Conservation (phyloP, 192 early-diverging fungal genomes). For the Cetraspora pellucida region DNA sequence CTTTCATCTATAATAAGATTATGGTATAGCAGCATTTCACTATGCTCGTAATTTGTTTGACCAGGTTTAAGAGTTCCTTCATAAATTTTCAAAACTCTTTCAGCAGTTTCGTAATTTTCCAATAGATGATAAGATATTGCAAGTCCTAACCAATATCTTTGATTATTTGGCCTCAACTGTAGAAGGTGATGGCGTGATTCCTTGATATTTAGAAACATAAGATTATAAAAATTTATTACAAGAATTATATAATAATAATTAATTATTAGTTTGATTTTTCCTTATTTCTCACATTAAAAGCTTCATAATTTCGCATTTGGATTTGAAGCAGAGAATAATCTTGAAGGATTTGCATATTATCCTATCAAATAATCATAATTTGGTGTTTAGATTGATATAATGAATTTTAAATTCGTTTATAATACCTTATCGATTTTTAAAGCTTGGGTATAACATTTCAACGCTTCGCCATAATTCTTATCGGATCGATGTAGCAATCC, state of each 20-base stretch:
- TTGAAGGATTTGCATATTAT: constrained; percentile 90
- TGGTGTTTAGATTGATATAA: not conserved
- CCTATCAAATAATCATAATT: constrained; percentile 44
- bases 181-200: constrained; percentile 73
- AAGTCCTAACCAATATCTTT: constrained; percentile 83
- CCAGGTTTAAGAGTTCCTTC: constrained; percentile 60
- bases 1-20: constrained; percentile 83
- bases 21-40: constrained; percentile 86
- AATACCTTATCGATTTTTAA: constrained; percentile 77
- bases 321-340: constrained; percentile 87
- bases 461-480: constrained; percentile 90
- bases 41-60: constrained; percentile 65
- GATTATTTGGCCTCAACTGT: constrained; percentile 66
- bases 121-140: constrained; percentile 84
- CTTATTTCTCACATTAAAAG: constrained; percentile 58
- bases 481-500: constrained; percentile 91
- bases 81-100: constrained; percentile 69
- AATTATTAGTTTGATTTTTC: not conserved
- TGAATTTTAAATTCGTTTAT: not conserved
- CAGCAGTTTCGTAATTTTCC: constrained; percentile 72
- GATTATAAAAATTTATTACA: not conserved
- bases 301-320: constrained; percentile 86
- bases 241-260: not conserved
- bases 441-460: constrained; percentile 89
- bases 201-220: constrained; percentile 28